phyloP scores from a whole-genome alignment of 495 filamentous ascomycete genomes.

The Lichina pygmaea region DNA sequence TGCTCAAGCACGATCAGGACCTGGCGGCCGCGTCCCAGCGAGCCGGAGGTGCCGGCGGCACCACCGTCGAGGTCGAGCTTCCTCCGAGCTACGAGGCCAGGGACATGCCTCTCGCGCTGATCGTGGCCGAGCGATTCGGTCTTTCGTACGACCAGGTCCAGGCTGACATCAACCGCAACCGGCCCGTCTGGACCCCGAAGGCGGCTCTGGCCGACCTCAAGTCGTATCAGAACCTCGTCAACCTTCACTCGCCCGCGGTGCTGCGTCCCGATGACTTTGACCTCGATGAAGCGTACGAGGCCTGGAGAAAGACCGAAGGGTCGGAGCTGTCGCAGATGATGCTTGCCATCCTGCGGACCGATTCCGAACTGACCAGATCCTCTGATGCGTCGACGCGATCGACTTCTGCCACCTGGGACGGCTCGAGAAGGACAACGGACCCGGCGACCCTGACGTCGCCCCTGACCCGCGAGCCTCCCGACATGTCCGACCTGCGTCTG shows the following conservation, averaged over 20 bases:
- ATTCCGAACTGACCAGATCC: conserved; percentile 61
- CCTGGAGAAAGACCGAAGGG: conserved; percentile 66
- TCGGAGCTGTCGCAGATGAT: conserved; percentile 79
- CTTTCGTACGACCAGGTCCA: conserved; percentile 52
- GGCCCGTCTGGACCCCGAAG: conserved; percentile 64
- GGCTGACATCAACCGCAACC: conserved; percentile 58
- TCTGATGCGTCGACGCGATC: conserved; percentile 13
- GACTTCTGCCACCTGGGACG: conserved; percentile 28
- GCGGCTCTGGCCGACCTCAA: conserved; percentile 80
- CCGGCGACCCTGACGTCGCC: neutral
- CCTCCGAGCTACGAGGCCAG: conserved; percentile 76
- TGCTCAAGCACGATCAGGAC: conserved; percentile 86
- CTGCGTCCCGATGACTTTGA: conserved; percentile 72
- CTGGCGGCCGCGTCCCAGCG: conserved; percentile 28
- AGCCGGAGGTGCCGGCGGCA: conserved; percentile 22
- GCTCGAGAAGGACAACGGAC: conserved; percentile 33
- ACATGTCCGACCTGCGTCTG: conserved; percentile 44
- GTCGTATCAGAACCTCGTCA: conserved; percentile 68
- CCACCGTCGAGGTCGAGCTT: conserved; percentile 47
- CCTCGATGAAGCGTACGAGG: conserved; percentile 64
- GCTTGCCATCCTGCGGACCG: conserved; percentile 60
- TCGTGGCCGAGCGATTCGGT: conserved; percentile 63
- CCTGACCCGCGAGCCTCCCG: conserved; percentile 26
- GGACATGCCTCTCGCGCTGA: conserved; percentile 85
- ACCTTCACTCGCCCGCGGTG: conserved; percentile 49